A percentile compares a stretch with the other conserved stretches of the same genome.
phyloP scores from a whole-genome alignment of 306 rosid species.

The Prosopis cineraria region DNA sequence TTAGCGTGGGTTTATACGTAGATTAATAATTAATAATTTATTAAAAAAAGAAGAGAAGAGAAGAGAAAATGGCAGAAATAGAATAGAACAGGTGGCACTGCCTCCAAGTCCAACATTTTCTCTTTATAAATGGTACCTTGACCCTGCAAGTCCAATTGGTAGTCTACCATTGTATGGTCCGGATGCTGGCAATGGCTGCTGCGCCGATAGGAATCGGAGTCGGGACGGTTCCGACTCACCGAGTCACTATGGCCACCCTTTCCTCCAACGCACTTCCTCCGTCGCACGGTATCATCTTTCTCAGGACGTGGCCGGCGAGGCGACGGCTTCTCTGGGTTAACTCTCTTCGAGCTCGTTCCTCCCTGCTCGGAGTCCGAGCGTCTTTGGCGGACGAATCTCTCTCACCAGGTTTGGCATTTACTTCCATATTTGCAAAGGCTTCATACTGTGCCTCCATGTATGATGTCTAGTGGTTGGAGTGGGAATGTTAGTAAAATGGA shows the following conservation, averaged over 20 bases:
- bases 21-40: too few species aligned
- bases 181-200: conserved; percentile 59
- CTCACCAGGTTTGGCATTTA: conserved; percentile 50
- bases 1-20: too few species aligned
- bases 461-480: neutral
- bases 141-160: neutral
- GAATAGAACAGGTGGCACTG: neutral
- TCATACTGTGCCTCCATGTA: conserved; percentile 13
- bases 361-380: conserved; percentile 52
- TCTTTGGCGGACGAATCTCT: conserved; percentile 45
- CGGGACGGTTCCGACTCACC: conserved; percentile 62
- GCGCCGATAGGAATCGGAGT: conserved; percentile 66
- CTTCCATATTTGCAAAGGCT: neutral
- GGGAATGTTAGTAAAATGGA: neutral
- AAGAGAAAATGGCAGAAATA: too few species aligned
- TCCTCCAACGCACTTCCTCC: conserved; percentile 44
- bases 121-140: neutral
- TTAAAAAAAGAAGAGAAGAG: neutral
- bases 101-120: neutral
- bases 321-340: conserved; percentile 41
- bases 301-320: conserved; percentile 35
- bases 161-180: conserved; percentile 70
- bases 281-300: conserved; percentile 46
- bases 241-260: conserved; percentile 46
- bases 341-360: conserved; percentile 44